A percentile compares a stretch with the other conserved stretches of the same genome.
Evolutionary conservation across 768 basidiomycete species (phyloP).

Genomic region (Aureoboletus auriporus): DNA sequence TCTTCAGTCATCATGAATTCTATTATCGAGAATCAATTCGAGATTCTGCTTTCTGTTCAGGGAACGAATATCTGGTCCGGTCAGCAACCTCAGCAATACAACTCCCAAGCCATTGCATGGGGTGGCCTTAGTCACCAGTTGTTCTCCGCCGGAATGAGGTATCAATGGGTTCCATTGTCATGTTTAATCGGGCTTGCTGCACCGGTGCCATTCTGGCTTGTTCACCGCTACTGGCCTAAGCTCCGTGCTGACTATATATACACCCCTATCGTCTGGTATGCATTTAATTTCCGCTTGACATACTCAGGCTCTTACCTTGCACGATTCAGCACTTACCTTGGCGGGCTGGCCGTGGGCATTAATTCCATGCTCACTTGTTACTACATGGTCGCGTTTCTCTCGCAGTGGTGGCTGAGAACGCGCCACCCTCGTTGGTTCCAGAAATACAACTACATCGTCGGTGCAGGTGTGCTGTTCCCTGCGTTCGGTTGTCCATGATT

Average conservation of each 20-base stretch:
- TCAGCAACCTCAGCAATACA: conserved; percentile 27
- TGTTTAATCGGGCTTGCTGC: conserved; percentile 31
- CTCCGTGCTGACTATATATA: conserved; percentile 25
- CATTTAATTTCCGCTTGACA: not conserved
- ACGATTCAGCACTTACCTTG: conserved; percentile 3
- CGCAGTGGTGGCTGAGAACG: conserved; percentile 38
- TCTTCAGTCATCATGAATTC: conserved; percentile 55
- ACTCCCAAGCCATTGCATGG: conserved; percentile 36
- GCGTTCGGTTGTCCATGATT: too few relatives aligned
- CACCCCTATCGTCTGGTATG: conserved; percentile 27
- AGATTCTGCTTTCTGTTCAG: conserved; percentile 49
- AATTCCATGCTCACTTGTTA: conserved; percentile 16
- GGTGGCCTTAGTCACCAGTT: conserved; percentile 36
- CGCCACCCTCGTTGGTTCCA: conserved; percentile 33
- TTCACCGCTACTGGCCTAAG: conserved; percentile 34
- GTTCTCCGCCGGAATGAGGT: conserved; percentile 28
- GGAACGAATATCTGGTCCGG: conserved; percentile 42
- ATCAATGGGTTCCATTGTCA: conserved; percentile 40
- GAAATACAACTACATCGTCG: conserved; percentile 34
- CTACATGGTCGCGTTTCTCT: conserved; percentile 26
- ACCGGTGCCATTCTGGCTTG: conserved; percentile 42
- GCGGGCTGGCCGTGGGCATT: conserved; percentile 20
- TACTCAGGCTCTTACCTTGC: not conserved
- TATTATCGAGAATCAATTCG: conserved; percentile 48
- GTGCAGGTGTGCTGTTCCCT: conserved; percentile 40